Evolutionary conservation across 2,329 filamentous ascomycete genomes (phyloP).

Genomic region (Botrytis aclada): DNA sequence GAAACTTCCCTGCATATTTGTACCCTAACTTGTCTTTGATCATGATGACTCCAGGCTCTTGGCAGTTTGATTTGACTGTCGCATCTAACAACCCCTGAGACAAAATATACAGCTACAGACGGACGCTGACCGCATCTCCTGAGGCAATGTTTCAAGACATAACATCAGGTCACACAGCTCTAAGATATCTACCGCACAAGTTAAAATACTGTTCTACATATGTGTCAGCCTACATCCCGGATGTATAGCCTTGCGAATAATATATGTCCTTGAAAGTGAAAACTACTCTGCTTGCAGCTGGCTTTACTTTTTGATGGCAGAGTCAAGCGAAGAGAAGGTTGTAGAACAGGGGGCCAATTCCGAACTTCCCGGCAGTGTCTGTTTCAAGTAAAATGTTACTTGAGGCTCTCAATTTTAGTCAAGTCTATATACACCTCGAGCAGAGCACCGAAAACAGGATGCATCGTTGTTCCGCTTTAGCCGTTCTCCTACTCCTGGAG

Average conservation of each 20-base stretch:
- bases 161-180: neutral
- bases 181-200: neutral
- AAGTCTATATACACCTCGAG: neutral
- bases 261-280: neutral
- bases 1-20: neutral
- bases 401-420: neutral
- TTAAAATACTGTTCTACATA: neutral
- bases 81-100: neutral
- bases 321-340: neutral
- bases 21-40: neutral
- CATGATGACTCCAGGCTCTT: neutral
- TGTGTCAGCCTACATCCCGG: neutral
- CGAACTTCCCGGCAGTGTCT: neutral
- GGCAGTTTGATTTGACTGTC: neutral
- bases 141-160: neutral
- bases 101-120: neutral
- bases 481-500: neutral
- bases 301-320: neutral
- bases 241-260: neutral
- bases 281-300: neutral
- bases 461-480: neutral
- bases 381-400: neutral
- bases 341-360: neutral
- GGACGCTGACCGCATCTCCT: neutral
- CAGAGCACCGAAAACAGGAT: neutral